Percentiles rank a stretch among this genome's conserved stretches.
Evolutionary conservation across 805 yeast genomes (phyloP).

Genomic region (Yarrowia sp.): DNA sequence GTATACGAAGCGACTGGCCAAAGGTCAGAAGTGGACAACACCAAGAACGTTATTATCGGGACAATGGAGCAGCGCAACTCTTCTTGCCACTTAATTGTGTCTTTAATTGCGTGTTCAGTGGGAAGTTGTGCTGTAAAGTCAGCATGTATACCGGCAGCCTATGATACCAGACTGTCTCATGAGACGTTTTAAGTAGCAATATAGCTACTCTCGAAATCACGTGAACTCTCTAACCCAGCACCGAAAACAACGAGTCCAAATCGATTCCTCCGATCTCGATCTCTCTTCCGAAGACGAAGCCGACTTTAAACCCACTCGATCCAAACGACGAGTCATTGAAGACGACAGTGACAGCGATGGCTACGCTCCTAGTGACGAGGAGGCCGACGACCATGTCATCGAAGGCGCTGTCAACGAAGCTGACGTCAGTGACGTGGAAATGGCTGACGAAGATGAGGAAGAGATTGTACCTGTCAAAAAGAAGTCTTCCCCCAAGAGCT

Average conservation of each 20-base stretch:
- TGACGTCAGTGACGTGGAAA: conserved; percentile 31
- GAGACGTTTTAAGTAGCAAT: too few relatives aligned
- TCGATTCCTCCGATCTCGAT: conserved; percentile 1
- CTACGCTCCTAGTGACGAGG: conserved; percentile 18
- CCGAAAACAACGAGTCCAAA: conserved; percentile 21
- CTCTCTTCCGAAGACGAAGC: conserved; percentile 5
- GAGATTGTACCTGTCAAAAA: conserved; percentile 18
- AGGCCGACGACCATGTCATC: conserved; percentile 28
- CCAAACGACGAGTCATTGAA: conserved; percentile 24
- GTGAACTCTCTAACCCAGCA: neutral
- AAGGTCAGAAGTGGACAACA: neutral
- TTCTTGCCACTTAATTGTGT: too few relatives aligned
- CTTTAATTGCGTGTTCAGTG: too few relatives aligned
- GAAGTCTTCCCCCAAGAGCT: conserved; percentile 8
- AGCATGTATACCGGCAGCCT: too few relatives aligned
- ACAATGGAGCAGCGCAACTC: too few relatives aligned
- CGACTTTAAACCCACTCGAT: conserved; percentile 2
- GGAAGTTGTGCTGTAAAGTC: too few relatives aligned
- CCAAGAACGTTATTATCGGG: neutral
- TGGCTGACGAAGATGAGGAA: conserved; percentile 23
- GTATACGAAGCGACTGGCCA: neutral
- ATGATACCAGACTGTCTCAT: too few relatives aligned
- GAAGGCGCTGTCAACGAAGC: conserved; percentile 31
- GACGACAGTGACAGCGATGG: conserved; percentile 30
- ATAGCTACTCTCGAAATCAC: too few relatives aligned